Evolutionary conservation across 768 basidiomycete genomes (phyloP), one percentile per base, ranked within the genome.

Genomic region (Lentinula edodes): DNA sequence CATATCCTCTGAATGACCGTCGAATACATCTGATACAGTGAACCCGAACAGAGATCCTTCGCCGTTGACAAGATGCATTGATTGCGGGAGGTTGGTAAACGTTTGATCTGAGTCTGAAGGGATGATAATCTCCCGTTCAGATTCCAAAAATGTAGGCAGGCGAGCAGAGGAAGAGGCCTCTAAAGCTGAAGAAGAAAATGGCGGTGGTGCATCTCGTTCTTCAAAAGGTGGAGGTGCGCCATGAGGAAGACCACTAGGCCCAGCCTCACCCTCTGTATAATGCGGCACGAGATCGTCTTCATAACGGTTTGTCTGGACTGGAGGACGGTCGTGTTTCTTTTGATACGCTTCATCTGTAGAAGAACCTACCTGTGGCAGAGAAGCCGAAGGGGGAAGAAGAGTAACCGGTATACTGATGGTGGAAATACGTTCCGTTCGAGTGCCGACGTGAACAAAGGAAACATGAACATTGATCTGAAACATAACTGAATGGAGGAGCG

Each of bases 281-380:
- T 80, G 78, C 46, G 89, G 90, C 2, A 76, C 76, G 38, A 75
- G 66, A 39, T 91, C 90, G 55, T 93, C 92, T 60, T 91, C 90
- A 41, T 81, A 74, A 57, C 92, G 78, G 41, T 85, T 80, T 0
- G 92, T 94, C 67, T 77, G 83, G 3, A 79, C 71, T 1, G 92
- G 92, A 6, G 92, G 92, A 2, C 83, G 81, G 67, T 94, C 92
- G 66, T 93, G 91, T 70, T 94, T 94, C 78, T 94, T 94, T 67
- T 84, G 86, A 72, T 94, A 94, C 6, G 89, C 90, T 35, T 79
- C 80, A 63, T 90, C 90, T 20, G 91, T 73, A 58, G 83, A 83
- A 59, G 78, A 81, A n/a, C 88, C 87, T 4, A 90, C 84, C 69
- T 92, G 86, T 5, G 89, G 90, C 20, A 91, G 82, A n/a, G 88